Evolutionary conservation across 2,329 filamentous ascomycete species (phyloP).

Genomic region (Ophiocordyceps camponoti-saundersi): DNA sequence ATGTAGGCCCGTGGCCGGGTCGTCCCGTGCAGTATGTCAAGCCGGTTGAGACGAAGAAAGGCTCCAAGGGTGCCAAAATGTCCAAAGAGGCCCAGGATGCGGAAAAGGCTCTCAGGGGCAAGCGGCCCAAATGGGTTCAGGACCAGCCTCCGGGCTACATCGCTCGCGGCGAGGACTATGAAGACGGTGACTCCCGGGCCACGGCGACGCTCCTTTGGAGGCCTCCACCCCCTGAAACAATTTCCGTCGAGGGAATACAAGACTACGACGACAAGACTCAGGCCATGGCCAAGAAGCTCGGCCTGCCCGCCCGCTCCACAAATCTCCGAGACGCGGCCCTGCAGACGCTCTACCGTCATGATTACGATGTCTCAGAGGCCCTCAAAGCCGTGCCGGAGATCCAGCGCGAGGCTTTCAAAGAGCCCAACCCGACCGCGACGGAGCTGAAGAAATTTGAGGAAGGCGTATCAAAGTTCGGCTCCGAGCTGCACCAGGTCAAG

Average conservation of each 20-base stretch:
- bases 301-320: constrained; percentile 59
- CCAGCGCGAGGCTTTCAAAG: constrained; percentile 60
- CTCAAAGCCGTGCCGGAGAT: constrained; percentile 51
- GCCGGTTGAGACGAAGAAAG: constrained; percentile 69
- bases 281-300: constrained; percentile 45
- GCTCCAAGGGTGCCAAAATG: constrained; percentile 60
- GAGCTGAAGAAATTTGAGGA: constrained; percentile 89
- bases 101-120: constrained; percentile 63
- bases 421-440: constrained; percentile 60
- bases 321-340: constrained; percentile 79
- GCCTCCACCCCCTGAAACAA: constrained; percentile 42
- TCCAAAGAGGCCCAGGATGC: constrained; percentile 73
- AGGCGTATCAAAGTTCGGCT: constrained; percentile 75
- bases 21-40: constrained; percentile 82
- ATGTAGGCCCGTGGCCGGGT: constrained; percentile 71
- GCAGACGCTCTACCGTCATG: constrained; percentile 51
- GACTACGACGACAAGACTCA: constrained; percentile 60
- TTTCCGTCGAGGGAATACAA: constrained; percentile 44
- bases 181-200: constrained; percentile 52
- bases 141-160: constrained; percentile 82
- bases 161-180: constrained; percentile 61
- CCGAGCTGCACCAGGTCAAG: constrained; percentile 69
- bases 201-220: constrained; percentile 68
- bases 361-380: constrained; percentile 56
- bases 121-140: constrained; percentile 81